Conservation (phyloP, 768 basidiomycete species). For the Mycena amicta region DNA sequence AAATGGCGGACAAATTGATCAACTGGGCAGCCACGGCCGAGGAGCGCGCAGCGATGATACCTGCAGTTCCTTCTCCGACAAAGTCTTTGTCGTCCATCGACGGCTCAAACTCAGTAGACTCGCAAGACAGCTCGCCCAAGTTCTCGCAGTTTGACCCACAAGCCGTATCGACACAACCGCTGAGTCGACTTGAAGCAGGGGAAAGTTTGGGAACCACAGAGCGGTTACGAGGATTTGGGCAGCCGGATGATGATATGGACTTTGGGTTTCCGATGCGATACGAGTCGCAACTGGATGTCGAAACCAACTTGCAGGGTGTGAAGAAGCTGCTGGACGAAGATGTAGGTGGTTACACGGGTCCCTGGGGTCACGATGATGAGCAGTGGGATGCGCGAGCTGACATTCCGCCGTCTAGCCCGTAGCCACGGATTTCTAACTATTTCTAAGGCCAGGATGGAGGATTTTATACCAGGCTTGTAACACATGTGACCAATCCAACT, state of each 20-base stretch:
- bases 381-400: conserved; percentile 7
- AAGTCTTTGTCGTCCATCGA: conserved; percentile 23
- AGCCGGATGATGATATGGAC: neutral
- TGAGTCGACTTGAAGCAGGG: conserved; percentile 12
- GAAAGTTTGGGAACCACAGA: conserved; percentile 15
- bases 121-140: conserved; percentile 13
- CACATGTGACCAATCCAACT: neutral
- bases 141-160: conserved; percentile 20
- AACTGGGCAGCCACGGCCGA: conserved; percentile 14
- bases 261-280: conserved; percentile 12
- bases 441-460: too few relatives aligned
- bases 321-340: conserved; percentile 16
- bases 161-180: conserved; percentile 20
- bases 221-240: conserved; percentile 17
- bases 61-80: conserved; percentile 6
- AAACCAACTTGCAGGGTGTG: conserved; percentile 21
- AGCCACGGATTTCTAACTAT: too few relatives aligned
- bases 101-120: conserved; percentile 19
- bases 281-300: conserved; percentile 24
- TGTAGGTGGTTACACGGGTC: conserved; percentile 14
- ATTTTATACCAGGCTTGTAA: too few relatives aligned
- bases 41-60: neutral
- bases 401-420: conserved; percentile 8
- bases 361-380: conserved; percentile 19
- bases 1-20: conserved; percentile 9